These are phyloP conservation scores for Cronartium quercuum DNA, from an alignment of 1,284 basidiomycete species.

Conservation along the genomic window DNA sequence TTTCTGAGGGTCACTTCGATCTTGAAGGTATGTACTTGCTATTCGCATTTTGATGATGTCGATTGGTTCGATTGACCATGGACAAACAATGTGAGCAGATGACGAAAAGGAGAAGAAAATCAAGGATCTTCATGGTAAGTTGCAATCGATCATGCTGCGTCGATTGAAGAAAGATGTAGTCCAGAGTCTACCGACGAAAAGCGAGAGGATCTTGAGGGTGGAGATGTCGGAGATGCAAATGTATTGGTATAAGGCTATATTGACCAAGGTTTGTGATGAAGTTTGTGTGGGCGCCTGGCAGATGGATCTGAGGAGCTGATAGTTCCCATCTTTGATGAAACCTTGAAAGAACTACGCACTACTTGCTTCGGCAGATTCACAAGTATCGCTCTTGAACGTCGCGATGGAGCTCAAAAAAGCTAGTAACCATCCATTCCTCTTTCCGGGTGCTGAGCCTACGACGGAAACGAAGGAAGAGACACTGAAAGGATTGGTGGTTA, in stretches of 20 bases:
- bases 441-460: slow-evolving; percentile 84
- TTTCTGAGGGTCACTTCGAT: slow-evolving; percentile 41
- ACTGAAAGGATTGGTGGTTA: slow-evolving; percentile 52
- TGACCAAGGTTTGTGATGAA: slow-evolving; percentile 66
- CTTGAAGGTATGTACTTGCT: slow-evolving; percentile 28
- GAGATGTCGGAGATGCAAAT: slow-evolving; percentile 98
- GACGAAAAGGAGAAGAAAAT: slow-evolving; percentile 90
- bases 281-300: neutral
- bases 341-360: neutral
- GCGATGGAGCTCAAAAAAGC: slow-evolving; percentile 50
- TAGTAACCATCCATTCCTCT: slow-evolving; percentile 88
- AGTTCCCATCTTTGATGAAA: neutral
- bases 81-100: slow-evolving; percentile 52
- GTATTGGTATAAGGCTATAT: slow-evolving; percentile 98
- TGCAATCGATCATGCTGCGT: slow-evolving; percentile 90
- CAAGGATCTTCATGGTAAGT: slow-evolving; percentile 84
- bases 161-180: slow-evolving; percentile 96
- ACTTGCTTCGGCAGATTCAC: slow-evolving; percentile 36
- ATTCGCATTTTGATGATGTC: no score
- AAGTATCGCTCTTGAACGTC: slow-evolving; percentile 45
- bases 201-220: slow-evolving; percentile 91
- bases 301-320: neutral
- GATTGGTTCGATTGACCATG: no score
- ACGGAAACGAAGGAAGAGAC: slow-evolving; percentile 71
- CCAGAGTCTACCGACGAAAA: slow-evolving; percentile 93